phyloP scores from a whole-genome alignment of 2,329 filamentous ascomycete genomes.

The Pyricularia sp. region DNA sequence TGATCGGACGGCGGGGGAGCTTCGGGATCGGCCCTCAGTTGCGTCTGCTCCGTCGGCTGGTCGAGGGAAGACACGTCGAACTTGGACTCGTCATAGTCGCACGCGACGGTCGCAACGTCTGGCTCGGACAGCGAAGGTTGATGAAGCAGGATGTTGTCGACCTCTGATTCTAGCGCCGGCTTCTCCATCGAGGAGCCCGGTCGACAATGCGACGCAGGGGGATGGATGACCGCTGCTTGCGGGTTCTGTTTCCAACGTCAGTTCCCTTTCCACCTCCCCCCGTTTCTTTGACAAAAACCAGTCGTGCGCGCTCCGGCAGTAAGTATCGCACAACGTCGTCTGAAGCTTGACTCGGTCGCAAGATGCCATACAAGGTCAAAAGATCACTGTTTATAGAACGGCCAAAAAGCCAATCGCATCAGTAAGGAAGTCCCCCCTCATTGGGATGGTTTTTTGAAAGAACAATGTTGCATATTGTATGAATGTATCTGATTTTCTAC shows the following conservation, averaged over 20 bases:
- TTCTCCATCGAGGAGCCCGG: slow-evolving; percentile 18
- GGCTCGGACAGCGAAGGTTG: slow-evolving; percentile 37
- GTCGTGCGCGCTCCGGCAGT: not conserved
- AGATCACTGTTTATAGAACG: not conserved
- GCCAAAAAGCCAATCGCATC: not conserved
- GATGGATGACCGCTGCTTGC: not conserved
- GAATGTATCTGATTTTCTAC: not conserved
- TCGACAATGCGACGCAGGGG: not conserved
- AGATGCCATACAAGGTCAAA: not conserved
- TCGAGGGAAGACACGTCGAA: slow-evolving; percentile 20
- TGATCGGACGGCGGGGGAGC: slow-evolving; percentile 11
- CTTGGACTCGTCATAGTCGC: slow-evolving; percentile 26
- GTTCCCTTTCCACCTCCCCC: not conserved
- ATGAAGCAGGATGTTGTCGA: slow-evolving; percentile 25
- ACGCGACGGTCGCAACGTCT: slow-evolving; percentile 30
- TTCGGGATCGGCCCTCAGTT: slow-evolving; percentile 11
- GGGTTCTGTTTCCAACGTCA: not conserved
- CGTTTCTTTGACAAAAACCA: too few relatives aligned
- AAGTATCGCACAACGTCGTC: not conserved
- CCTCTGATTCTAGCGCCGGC: slow-evolving; percentile 20
- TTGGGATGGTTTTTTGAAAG: not conserved
- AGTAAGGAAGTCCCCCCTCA: not conserved
- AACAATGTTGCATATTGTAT: not conserved
- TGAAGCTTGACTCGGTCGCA: not conserved
- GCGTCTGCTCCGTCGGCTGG: slow-evolving; percentile 13